Percentiles rank a stretch among this genome's conserved stretches.
Evolutionary conservation across 257 asterid species (phyloP).

Genomic region (Rubia yunnanensis): DNA sequence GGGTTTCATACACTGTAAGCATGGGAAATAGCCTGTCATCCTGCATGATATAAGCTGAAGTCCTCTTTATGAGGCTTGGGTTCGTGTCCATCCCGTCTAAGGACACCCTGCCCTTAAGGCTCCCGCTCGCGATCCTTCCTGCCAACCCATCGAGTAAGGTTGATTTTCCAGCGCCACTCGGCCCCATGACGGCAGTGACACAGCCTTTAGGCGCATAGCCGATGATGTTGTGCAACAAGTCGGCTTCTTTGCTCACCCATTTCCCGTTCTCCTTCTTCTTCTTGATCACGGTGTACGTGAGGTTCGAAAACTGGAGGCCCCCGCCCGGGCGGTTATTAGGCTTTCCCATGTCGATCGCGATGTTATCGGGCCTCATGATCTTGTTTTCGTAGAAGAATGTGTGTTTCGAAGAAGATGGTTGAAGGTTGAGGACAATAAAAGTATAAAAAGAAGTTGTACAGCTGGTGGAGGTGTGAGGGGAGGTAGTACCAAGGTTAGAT

Average conservation of each 20-base stretch:
- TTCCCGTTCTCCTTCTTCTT: constrained; percentile 42
- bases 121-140: constrained; percentile 71
- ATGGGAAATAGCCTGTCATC: constrained; percentile 63
- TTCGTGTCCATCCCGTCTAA: constrained; percentile 42
- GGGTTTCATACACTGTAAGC: constrained; percentile 81
- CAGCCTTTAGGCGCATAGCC: constrained; percentile 80
- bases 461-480: constrained; percentile 24
- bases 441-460: constrained; percentile 15
- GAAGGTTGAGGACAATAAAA: constrained; percentile 17
- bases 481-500: constrained; percentile 36
- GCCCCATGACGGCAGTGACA: constrained; percentile 87
- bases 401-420: no score
- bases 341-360: constrained; percentile 48
- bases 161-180: constrained; percentile 88
- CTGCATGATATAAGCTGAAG: constrained; percentile 35
- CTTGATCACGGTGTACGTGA: constrained; percentile 51
- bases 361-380: constrained; percentile 17
- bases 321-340: constrained; percentile 42
- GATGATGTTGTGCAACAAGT: constrained; percentile 51
- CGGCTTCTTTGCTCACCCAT: constrained; percentile 58
- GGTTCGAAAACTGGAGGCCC: constrained; percentile 49
- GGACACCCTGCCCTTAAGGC: constrained; percentile 52
- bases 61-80: constrained; percentile 27
- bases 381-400: constrained; percentile 6
- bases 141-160: constrained; percentile 74